Evolutionary conservation across 176 grass and related monocot genomes (phyloP).

Genomic region (Aegilops sharonensis): DNA sequence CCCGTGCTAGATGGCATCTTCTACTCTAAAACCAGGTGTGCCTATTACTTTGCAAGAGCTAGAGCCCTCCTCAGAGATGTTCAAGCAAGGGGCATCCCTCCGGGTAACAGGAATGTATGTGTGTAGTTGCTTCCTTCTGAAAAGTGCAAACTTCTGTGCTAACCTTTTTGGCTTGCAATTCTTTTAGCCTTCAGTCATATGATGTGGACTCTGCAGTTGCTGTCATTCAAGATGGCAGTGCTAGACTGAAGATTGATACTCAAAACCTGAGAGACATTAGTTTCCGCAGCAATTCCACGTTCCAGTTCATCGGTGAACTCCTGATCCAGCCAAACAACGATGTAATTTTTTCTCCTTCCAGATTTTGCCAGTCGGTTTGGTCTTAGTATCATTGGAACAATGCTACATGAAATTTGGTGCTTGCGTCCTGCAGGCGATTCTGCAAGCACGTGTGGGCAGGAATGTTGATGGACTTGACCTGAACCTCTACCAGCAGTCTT

Average conservation of each 20-base stretch:
- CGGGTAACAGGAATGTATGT: conserved; percentile 76
- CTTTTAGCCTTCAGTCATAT: conserved; percentile 67
- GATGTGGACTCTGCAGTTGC: conserved; percentile 54
- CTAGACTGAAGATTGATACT: conserved; percentile 61
- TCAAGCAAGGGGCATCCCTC: conserved; percentile 76
- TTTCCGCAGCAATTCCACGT: conserved; percentile 50
- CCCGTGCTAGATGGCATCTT: conserved; percentile 40
- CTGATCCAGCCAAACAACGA: conserved; percentile 40
- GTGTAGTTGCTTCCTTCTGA: not conserved
- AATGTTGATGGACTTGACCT: conserved; percentile 68
- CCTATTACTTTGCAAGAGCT: conserved; percentile 66
- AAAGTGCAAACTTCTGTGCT: not conserved
- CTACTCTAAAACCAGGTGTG: conserved; percentile 61
- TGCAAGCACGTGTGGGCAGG: conserved; percentile 68
- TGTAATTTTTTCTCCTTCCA: conserved; percentile 18
- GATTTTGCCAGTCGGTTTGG: not conserved
- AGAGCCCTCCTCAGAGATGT: conserved; percentile 62
- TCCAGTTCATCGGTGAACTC: conserved; percentile 92
- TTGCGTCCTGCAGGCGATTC: conserved; percentile 43
- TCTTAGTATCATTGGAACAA: conserved; percentile 9
- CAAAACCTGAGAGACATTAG: conserved; percentile 50
- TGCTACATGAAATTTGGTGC: not conserved
- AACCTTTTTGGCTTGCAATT: conserved; percentile 14
- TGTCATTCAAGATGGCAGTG: conserved; percentile 47
- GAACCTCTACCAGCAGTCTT: conserved; percentile 67